Percentiles rank a stretch among this genome's conserved stretches.
phyloP scores from a whole-genome alignment of 805 yeast genomes.

The Metschnikowia noctiluminum region DNA sequence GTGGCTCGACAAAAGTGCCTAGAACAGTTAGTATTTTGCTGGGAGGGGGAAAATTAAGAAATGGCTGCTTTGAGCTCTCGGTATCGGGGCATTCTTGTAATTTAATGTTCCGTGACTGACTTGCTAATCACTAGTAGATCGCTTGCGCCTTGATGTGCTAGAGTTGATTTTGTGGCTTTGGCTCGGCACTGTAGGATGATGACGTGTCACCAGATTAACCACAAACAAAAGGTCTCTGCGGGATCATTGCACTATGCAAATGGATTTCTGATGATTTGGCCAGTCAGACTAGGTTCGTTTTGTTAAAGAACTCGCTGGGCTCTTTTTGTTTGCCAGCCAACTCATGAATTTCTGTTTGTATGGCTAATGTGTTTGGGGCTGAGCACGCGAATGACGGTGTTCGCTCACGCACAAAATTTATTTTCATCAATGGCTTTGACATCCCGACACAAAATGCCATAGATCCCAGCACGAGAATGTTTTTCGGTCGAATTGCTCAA shows the following conservation, averaged over 20 bases:
- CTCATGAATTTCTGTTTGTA: no score
- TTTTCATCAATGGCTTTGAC: no score
- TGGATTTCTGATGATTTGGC: no score
- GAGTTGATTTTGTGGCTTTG: not conserved
- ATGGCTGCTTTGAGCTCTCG: not conserved
- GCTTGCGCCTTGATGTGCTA: not conserved
- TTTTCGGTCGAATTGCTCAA: no score
- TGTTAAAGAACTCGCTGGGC: no score
- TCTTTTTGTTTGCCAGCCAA: no score
- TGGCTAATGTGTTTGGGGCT: not conserved
- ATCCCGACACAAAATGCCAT: not conserved
- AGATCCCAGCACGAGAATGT: no score
- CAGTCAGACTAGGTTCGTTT: no score
- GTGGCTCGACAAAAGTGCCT: slow-evolving; percentile 76
- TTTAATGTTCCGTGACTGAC: no score
- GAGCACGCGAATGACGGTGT: not conserved
- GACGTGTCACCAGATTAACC: not conserved
- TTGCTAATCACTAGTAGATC: no score
- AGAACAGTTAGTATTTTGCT: slow-evolving; percentile 14
- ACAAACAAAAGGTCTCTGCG: not conserved
- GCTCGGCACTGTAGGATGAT: not conserved
- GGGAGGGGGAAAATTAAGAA: not conserved
- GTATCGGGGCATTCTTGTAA: no score
- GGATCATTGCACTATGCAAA: no score
- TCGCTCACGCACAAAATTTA: not conserved